These are phyloP conservation scores for Apostasia ramifera DNA, from an alignment of 106 monocot species.

Conservation along the genomic window DNA sequence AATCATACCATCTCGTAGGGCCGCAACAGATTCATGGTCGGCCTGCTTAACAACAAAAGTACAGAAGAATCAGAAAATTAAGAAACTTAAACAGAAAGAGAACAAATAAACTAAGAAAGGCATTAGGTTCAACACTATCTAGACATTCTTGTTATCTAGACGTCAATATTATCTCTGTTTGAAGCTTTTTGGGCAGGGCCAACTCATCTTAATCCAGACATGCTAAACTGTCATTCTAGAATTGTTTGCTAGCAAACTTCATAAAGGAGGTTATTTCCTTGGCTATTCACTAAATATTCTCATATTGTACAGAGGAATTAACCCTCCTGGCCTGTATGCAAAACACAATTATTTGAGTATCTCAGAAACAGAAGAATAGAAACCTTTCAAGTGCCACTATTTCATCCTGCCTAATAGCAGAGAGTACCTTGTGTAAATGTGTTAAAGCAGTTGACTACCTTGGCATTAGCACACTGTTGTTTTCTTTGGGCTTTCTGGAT, in stretches of 20 bases:
- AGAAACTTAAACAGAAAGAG: background rate
- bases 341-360: background rate
- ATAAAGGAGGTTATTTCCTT: too few species aligned
- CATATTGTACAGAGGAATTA: too few species aligned
- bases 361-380: background rate
- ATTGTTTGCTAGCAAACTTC: too few species aligned
- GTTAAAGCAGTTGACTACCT: constrained; percentile 25
- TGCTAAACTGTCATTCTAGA: too few species aligned
- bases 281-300: too few species aligned
- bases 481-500: constrained; percentile 39
- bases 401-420: background rate
- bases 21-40: constrained; percentile 25
- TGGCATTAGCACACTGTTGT: constrained; percentile 28
- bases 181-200: too few species aligned
- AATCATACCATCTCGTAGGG: constrained; percentile 50
- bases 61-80: background rate
- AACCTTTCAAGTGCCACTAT: background rate
- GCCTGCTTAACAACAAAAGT: constrained; percentile 15
- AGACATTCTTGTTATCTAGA: too few species aligned
- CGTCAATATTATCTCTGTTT: too few species aligned
- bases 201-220: too few species aligned
- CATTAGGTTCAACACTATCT: too few species aligned
- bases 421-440: background rate
- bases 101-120: background rate
- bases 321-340: too few species aligned